Percentiles rank a stretch among this genome's conserved stretches.
These are phyloP conservation scores for Tetracentron sinense DNA, from an alignment of 164 flowering plant species.

Conservation along the genomic window DNA sequence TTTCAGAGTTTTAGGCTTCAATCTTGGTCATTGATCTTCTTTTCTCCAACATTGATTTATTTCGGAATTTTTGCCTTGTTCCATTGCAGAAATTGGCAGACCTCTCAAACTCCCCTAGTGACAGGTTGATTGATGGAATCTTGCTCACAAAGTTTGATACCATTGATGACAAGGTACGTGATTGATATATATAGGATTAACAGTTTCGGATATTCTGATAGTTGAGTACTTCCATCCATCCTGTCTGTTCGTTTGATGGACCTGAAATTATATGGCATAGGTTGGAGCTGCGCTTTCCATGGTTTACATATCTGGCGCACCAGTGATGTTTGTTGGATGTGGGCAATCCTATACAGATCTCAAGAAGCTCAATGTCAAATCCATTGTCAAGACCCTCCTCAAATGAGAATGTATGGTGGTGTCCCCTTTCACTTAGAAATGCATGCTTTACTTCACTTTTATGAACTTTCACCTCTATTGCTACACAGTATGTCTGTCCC, in stretches of 20 bases:
- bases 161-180: constrained; percentile 88
- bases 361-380: constrained; percentile 84
- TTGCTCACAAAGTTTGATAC: constrained; percentile 96
- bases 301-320: constrained; percentile 97
- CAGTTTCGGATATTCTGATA: too few species aligned
- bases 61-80: constrained; percentile 2
- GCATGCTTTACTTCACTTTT: neutral
- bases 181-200: too few species aligned
- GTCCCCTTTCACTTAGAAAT: neutral
- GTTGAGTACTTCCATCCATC: neutral
- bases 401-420: constrained; percentile 33
- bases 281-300: constrained; percentile 97
- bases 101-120: constrained; percentile 61
- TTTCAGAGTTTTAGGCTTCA: neutral
- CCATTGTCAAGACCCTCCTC: constrained; percentile 89
- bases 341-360: constrained; percentile 94
- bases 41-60: too few species aligned
- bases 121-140: constrained; percentile 89
- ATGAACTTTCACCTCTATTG: neutral
- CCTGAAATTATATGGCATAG: constrained; percentile 28
- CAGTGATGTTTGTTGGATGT: constrained; percentile 97
- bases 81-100: constrained; percentile 79
- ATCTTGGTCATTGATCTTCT: neutral
- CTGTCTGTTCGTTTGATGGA: neutral
- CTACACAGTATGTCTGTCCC: neutral